Percentiles rank a stretch among this genome's conserved stretches.
Evolutionary conservation across 495 filamentous ascomycete genomes (phyloP).

Genomic region (Penicillium silybi): DNA sequence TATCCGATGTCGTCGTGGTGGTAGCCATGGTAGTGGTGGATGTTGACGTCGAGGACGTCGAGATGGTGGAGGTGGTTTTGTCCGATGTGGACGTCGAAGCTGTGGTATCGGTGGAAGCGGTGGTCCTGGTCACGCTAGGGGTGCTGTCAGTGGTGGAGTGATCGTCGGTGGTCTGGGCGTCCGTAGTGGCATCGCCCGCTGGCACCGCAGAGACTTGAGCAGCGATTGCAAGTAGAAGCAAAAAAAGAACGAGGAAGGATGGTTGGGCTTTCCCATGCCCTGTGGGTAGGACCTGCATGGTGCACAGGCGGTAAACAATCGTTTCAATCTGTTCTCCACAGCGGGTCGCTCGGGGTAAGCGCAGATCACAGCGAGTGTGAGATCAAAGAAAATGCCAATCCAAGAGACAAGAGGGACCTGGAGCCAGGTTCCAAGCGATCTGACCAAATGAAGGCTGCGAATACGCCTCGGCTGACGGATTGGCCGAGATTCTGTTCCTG

Average conservation of each 20-base stretch:
- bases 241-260: conserved; percentile 18
- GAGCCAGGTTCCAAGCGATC: background rate
- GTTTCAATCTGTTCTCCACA: conserved; percentile 23
- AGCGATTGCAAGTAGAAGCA: conserved; percentile 21
- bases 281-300: conserved; percentile 21
- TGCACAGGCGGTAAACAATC: conserved; percentile 14
- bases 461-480: background rate
- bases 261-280: conserved; percentile 25
- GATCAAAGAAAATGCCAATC: background rate
- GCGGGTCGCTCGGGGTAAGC: conserved; percentile 23
- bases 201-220: conserved; percentile 22
- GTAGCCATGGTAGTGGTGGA: conserved; percentile 24
- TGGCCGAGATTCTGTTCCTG: conserved; percentile 4
- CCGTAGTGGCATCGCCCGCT: conserved; percentile 14
- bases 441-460: background rate
- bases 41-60: conserved; percentile 5
- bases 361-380: conserved; percentile 14
- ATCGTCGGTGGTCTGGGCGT: conserved; percentile 30
- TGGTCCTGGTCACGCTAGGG: conserved; percentile 19
- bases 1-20: conserved; percentile 22
- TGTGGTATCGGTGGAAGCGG: conserved; percentile 9
- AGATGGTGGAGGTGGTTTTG: conserved; percentile 13
- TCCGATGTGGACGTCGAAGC: conserved; percentile 15
- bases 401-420: background rate
- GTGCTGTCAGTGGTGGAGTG: conserved; percentile 22